Evolutionary conservation across 352 stramenopile genomes (phyloP).

Genomic region (Phytophthora parvispora): DNA sequence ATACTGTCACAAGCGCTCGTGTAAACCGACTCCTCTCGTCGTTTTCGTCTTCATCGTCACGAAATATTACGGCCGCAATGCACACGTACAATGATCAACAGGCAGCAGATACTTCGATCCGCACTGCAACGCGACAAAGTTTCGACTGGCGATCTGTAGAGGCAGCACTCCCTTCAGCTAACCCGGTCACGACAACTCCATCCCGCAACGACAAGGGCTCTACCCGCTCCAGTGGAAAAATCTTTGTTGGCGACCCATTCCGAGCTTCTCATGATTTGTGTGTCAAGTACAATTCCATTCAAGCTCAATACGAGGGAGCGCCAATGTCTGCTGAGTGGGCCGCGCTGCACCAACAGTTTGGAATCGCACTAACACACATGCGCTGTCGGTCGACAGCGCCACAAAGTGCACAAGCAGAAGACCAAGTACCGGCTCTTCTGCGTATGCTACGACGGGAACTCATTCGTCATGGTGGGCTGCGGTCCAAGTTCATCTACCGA

Average conservation of each 20-base stretch:
- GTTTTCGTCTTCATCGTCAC: slow-evolving; percentile 35
- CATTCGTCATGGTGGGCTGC: slow-evolving; percentile 47
- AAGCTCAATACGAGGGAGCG: slow-evolving; percentile 62
- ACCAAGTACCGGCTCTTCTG: slow-evolving; percentile 55
- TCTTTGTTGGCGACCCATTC: slow-evolving; percentile 65
- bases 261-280: slow-evolving; percentile 57
- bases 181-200: not conserved
- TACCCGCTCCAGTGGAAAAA: slow-evolving; percentile 15
- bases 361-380: slow-evolving; percentile 55
- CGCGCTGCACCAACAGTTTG: slow-evolving; percentile 63
- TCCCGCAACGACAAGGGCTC: slow-evolving; percentile 6
- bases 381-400: slow-evolving; percentile 31
- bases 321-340: slow-evolving; percentile 40
- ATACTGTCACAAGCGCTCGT: slow-evolving; percentile 37
- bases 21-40: slow-evolving; percentile 47
- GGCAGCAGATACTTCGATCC: slow-evolving; percentile 1
- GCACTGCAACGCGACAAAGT: slow-evolving; percentile 16
- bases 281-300: slow-evolving; percentile 67
- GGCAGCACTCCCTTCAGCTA: slow-evolving; percentile 15
- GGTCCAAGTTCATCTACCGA: slow-evolving; percentile 68
- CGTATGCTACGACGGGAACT: slow-evolving; percentile 70
- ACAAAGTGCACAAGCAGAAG: slow-evolving; percentile 21
- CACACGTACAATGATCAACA: slow-evolving; percentile 33
- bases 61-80: slow-evolving; percentile 31
- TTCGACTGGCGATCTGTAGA: slow-evolving; percentile 41